These are phyloP conservation scores for Mycena haematopus DNA, from an alignment of 768 basidiomycete species.

Conservation along the genomic window DNA sequence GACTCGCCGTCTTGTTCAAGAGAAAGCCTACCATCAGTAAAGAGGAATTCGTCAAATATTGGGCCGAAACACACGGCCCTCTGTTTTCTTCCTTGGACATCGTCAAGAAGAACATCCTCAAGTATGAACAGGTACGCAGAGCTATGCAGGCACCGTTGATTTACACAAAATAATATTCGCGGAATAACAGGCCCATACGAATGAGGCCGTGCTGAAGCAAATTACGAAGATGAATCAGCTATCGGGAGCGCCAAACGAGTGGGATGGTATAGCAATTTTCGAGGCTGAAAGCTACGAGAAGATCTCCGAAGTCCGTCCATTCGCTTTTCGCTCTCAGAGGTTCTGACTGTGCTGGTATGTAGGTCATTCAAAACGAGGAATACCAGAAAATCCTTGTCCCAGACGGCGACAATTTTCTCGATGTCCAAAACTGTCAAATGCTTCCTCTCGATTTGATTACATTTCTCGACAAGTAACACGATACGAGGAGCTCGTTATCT, in stretches of 20 bases:
- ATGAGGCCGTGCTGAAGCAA: too few relatives aligned
- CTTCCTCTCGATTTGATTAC: conserved; percentile 16
- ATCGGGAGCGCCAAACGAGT: neutral
- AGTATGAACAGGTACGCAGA: too few relatives aligned
- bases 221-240: too few relatives aligned
- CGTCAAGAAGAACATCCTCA: conserved; percentile 41
- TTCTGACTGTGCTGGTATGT: neutral
- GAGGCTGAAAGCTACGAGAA: conserved; percentile 20
- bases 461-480: conserved; percentile 3
- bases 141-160: conserved; percentile 19
- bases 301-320: conserved; percentile 11
- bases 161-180: too few relatives aligned
- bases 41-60: conserved; percentile 42
- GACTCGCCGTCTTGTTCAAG: conserved; percentile 36
- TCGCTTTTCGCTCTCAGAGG: neutral
- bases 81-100: conserved; percentile 24
- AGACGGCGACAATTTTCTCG: neutral
- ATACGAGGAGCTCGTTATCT: too few relatives aligned
- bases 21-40: conserved; percentile 35
- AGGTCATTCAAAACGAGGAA: conserved; percentile 9
- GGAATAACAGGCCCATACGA: too few relatives aligned
- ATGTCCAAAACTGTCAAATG: neutral
- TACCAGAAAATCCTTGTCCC: neutral
- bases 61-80: too few relatives aligned
- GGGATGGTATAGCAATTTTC: conserved; percentile 19